Percentiles rank a stretch among this genome's conserved stretches.
phyloP scores from a whole-genome alignment of 805 yeast genomes.

The Candida ficus region DNA sequence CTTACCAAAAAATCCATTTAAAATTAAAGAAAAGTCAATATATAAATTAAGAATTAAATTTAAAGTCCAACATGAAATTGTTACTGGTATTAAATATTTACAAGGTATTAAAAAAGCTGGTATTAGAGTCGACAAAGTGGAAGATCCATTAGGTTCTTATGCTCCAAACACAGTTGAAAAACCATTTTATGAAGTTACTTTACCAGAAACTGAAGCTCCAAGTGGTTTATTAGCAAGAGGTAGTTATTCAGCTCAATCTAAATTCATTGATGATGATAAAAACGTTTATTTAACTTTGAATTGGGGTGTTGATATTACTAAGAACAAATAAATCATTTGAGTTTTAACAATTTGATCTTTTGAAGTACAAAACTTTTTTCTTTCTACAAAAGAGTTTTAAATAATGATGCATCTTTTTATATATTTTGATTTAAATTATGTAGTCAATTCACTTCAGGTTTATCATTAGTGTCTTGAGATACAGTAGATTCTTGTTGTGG shows the following conservation, averaged over 20 bases:
- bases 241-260: conserved; percentile 70
- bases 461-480: too few species aligned
- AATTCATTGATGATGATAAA: conserved; percentile 84
- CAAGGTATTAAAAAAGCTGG: conserved; percentile 86
- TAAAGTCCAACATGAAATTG: conserved; percentile 83
- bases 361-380: too few species aligned
- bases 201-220: conserved; percentile 81
- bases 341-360: too few species aligned
- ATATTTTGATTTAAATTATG: too few species aligned
- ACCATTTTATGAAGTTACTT: conserved; percentile 64
- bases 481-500: too few species aligned
- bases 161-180: conserved; percentile 82
- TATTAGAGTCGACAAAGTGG: conserved; percentile 77
- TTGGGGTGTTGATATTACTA: conserved; percentile 83
- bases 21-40: conserved; percentile 71
- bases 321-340: conserved; percentile 33
- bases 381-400: too few species aligned
- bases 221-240: conserved; percentile 88
- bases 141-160: conserved; percentile 85
- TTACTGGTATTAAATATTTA: conserved; percentile 83
- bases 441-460: too few species aligned
- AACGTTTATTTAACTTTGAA: conserved; percentile 66
- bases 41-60: conserved; percentile 72
- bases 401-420: too few species aligned
- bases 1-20: conserved; percentile 60